A percentile compares a stretch with the other conserved stretches of the same genome.
Conservation (phyloP, 345 rosid species). For the Turritis glabra region DNA sequence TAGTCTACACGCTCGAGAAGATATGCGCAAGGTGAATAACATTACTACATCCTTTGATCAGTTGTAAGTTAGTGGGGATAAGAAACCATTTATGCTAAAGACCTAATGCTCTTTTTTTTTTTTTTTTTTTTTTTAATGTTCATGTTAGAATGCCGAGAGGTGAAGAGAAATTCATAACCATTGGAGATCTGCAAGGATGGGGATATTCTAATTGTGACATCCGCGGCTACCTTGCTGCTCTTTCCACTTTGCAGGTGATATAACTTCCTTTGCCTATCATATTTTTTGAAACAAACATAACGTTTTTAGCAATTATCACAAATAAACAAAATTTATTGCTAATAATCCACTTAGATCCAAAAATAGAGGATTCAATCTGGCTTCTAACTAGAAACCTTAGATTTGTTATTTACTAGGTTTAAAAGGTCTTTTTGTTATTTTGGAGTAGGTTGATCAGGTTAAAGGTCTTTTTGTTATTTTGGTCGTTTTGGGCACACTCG, state of each 20-base stretch:
- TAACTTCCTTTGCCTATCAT: not conserved
- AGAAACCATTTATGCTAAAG: not conserved
- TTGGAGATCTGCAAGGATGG: constrained; percentile 89
- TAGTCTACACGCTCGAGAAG: constrained; percentile 67
- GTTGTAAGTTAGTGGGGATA: not conserved
- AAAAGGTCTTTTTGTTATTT: not conserved
- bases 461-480: not conserved
- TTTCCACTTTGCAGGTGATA: constrained; percentile 74
- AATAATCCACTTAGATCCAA: not conserved
- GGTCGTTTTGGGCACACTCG: not conserved
- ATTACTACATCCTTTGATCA: not conserved
- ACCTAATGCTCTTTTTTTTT: not conserved
- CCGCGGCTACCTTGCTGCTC: constrained; percentile 69
- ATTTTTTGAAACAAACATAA: not conserved
- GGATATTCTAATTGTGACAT: constrained; percentile 76
- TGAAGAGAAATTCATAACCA: constrained; percentile 65
- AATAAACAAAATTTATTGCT: not conserved
- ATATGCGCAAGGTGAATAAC: constrained; percentile 57
- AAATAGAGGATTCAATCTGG: not conserved
- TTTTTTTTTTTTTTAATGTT: not conserved
- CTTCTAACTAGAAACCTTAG: not conserved
- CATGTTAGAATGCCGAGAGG: constrained; percentile 70
- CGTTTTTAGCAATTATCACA: not conserved
- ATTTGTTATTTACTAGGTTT: not conserved
- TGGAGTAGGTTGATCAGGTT: not conserved